A percentile compares a stretch with the other conserved stretches of the same genome.
phyloP scores from a whole-genome alignment of 2,329 filamentous ascomycete species.

The Chrysoporthe austroafricana region DNA sequence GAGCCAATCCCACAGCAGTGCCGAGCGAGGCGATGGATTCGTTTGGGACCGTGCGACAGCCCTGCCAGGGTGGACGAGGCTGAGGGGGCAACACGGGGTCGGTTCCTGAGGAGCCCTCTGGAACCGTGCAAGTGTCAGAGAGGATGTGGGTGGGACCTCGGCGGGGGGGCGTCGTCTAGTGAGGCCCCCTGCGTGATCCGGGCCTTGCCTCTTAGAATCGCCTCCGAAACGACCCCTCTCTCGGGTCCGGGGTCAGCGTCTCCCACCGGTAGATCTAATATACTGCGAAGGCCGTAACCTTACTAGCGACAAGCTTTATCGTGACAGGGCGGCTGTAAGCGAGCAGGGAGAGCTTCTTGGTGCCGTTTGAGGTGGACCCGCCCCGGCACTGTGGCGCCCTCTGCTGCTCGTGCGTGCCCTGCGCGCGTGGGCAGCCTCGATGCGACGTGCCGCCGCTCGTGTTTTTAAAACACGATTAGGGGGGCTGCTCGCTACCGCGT shows the following conservation, averaged over 20 bases:
- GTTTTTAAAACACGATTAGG: constrained; percentile 21
- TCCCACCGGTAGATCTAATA: constrained; percentile 2
- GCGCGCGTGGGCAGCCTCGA: background rate
- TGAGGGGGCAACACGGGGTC: constrained; percentile 6
- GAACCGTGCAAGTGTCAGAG: constrained; percentile 20
- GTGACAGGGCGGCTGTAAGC: background rate
- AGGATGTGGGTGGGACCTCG: background rate
- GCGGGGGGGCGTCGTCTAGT: too few species aligned
- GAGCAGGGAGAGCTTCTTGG: constrained; percentile 17
- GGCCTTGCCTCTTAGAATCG: constrained; percentile 11
- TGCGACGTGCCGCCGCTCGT: constrained; percentile 13
- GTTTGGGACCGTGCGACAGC: constrained; percentile 1
- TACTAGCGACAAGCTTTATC: background rate
- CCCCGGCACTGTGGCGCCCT: background rate
- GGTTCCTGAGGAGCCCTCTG: constrained; percentile 6
- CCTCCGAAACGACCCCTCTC: constrained; percentile 5
- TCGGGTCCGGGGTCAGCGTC: constrained; percentile 9
- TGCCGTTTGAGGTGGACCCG: constrained; percentile 17
- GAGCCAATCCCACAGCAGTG: constrained; percentile 1
- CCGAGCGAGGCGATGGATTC: constrained; percentile 2
- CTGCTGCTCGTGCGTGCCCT: background rate
- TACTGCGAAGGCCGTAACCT: background rate
- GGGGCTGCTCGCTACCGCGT: constrained; percentile 22
- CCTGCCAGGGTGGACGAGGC: constrained; percentile 18
- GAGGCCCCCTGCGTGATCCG: too few species aligned